phyloP scores from a whole-genome alignment of 2,329 filamentous ascomycete genomes.

The Colletotrichum sidae region DNA sequence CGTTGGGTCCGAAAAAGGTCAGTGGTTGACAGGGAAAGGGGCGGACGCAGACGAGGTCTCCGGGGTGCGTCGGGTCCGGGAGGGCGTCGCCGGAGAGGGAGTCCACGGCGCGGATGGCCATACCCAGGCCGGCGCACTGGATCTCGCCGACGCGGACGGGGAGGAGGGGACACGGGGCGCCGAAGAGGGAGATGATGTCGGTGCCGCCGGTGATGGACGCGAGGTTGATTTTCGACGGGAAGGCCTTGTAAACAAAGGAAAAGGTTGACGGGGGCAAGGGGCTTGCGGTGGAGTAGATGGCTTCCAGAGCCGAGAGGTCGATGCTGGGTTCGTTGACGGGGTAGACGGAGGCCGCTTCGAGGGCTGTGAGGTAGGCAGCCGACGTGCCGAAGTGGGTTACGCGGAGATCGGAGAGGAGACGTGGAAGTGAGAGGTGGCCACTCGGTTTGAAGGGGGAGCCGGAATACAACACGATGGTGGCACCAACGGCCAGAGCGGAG shows the following conservation, averaged over 20 bases:
- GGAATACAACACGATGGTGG: constrained; percentile 89
- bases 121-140: constrained; percentile 81
- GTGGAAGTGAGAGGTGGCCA: constrained; percentile 84
- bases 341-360: constrained; percentile 81
- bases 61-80: constrained; percentile 71
- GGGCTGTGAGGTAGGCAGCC: constrained; percentile 89
- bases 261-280: constrained; percentile 95
- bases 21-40: constrained; percentile 94
- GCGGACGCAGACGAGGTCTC: constrained; percentile 87
- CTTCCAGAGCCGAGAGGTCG: constrained; percentile 75
- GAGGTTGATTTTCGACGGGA: constrained; percentile 84
- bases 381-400: constrained; percentile 97
- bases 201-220: constrained; percentile 96
- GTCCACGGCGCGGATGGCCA: constrained; percentile 76
- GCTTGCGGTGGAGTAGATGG: constrained; percentile 94
- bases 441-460: constrained; percentile 89
- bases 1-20: constrained; percentile 83
- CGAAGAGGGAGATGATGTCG: constrained; percentile 96
- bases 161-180: constrained; percentile 81
- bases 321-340: constrained; percentile 66
- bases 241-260: constrained; percentile 85
- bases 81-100: constrained; percentile 66
- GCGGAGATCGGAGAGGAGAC: constrained; percentile 80
- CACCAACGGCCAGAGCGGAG: constrained; percentile 84
- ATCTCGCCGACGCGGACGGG: constrained; percentile 81